phyloP scores from a whole-genome alignment of 1,284 basidiomycete species.

The Ustilago bromivora region DNA sequence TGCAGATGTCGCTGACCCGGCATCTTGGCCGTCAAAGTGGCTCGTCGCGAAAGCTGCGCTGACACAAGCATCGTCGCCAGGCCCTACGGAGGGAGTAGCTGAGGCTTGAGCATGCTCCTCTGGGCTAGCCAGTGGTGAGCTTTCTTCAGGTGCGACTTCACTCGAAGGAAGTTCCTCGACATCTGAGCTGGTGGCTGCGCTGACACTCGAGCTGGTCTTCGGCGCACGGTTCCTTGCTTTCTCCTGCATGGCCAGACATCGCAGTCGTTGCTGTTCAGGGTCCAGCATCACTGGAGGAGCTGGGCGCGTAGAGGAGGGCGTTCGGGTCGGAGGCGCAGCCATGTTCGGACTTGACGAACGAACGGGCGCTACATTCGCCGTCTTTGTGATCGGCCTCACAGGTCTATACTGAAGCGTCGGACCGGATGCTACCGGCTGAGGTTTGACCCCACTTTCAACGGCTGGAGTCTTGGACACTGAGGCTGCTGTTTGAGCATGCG shows the following conservation, averaged over 20 bases:
- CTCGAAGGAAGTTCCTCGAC: slow-evolving; percentile 21
- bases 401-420: slow-evolving; percentile 10
- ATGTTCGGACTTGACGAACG: slow-evolving; percentile 33
- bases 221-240: slow-evolving; percentile 34
- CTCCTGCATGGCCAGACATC: slow-evolving; percentile 53
- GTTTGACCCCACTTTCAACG: background rate
- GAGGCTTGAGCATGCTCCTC: slow-evolving; percentile 9
- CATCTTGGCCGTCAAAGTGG: slow-evolving; percentile 17
- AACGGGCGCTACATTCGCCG: slow-evolving; percentile 4
- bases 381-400: background rate
- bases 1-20: background rate
- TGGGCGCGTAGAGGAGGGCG: slow-evolving; percentile 20
- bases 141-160: slow-evolving; percentile 1
- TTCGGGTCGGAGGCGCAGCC: slow-evolving; percentile 3
- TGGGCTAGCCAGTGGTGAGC: slow-evolving; percentile 7
- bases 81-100: background rate
- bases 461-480: background rate
- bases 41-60: slow-evolving; percentile 7
- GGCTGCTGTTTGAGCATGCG: background rate
- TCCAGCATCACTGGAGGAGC: slow-evolving; percentile 30
- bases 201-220: slow-evolving; percentile 15
- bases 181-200: slow-evolving; percentile 25
- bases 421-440: background rate
- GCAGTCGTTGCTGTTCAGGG: slow-evolving; percentile 41
- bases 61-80: background rate